phyloP scores from a whole-genome alignment of 768 basidiomycete species.

The Amanita pseudoporphyria region DNA sequence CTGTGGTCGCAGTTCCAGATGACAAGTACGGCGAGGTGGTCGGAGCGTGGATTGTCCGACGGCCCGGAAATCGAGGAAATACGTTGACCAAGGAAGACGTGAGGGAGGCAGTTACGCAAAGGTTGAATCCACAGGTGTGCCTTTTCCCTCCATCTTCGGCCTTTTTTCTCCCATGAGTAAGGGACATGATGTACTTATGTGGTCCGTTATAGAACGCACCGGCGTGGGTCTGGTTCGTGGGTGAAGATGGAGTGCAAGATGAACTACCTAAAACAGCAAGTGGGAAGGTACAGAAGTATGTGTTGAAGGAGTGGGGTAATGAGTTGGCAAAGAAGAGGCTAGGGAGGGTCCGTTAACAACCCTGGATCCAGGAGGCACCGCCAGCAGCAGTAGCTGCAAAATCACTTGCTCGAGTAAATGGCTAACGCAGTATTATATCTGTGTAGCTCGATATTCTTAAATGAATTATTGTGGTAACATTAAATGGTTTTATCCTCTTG shows the following conservation, averaged over 20 bases:
- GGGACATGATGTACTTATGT: slow-evolving; percentile 2
- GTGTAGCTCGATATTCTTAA: no score
- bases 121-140: slow-evolving; percentile 75
- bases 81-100: slow-evolving; percentile 41
- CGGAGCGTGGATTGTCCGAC: slow-evolving; percentile 66
- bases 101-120: slow-evolving; percentile 37
- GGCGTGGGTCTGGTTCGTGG: slow-evolving; percentile 76
- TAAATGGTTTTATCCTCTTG: no score
- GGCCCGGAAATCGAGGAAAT: slow-evolving; percentile 24
- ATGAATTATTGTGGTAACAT: no score
- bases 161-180: neutral
- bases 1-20: slow-evolving; percentile 66
- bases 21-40: slow-evolving; percentile 66
- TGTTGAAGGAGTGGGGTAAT: slow-evolving; percentile 61
- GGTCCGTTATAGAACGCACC: slow-evolving; percentile 54
- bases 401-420: no score
- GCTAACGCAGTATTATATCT: no score
- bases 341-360: slow-evolving; percentile 25
- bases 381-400: no score
- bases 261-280: slow-evolving; percentile 82
- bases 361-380: no score
- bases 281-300: slow-evolving; percentile 80
- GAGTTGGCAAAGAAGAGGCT: slow-evolving; percentile 37
- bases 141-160: neutral
- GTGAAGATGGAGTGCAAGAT: slow-evolving; percentile 45